These are phyloP conservation scores for Eucalyptus camaldulensis DNA, from an alignment of 345 rosid species.

Conservation along the genomic window DNA sequence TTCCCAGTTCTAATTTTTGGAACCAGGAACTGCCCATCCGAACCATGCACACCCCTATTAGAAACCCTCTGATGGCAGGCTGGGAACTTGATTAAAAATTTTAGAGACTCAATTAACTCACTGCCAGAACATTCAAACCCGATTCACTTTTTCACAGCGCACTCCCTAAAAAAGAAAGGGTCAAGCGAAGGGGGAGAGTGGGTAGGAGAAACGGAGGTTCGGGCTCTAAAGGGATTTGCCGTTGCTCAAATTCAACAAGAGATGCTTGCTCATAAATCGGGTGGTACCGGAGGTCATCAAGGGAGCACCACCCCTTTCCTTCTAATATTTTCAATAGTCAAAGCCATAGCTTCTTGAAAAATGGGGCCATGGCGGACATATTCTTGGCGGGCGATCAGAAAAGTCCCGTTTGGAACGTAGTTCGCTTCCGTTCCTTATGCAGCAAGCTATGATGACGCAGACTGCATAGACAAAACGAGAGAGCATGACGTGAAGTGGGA, in stretches of 20 bases:
- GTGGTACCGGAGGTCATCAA: neutral
- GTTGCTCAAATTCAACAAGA: neutral
- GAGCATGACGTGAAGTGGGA: neutral
- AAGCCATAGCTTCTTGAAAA: neutral
- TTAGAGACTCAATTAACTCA: neutral
- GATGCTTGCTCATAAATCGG: neutral
- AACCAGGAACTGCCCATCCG: accelerated
- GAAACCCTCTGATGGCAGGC: neutral
- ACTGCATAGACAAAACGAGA: neutral
- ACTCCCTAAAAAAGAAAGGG: neutral
- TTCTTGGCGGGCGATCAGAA: neutral
- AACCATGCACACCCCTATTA: too few species aligned
- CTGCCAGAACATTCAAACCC: neutral
- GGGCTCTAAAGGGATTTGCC: neutral
- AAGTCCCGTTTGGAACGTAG: neutral
- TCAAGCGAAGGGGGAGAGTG: neutral
- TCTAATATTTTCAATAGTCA: neutral
- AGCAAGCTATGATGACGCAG: neutral
- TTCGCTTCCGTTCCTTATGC: neutral
- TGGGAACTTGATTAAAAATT: neutral
- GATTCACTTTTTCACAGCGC: neutral
- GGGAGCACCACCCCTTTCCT: neutral
- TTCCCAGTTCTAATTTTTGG: too few species aligned
- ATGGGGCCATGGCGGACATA: neutral
- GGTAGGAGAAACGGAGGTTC: neutral